A percentile compares a stretch with the other conserved stretches of the same genome.
These are phyloP conservation scores for Allium cepa DNA, from an alignment of 106 monocot genomes.

Conservation along the genomic window DNA sequence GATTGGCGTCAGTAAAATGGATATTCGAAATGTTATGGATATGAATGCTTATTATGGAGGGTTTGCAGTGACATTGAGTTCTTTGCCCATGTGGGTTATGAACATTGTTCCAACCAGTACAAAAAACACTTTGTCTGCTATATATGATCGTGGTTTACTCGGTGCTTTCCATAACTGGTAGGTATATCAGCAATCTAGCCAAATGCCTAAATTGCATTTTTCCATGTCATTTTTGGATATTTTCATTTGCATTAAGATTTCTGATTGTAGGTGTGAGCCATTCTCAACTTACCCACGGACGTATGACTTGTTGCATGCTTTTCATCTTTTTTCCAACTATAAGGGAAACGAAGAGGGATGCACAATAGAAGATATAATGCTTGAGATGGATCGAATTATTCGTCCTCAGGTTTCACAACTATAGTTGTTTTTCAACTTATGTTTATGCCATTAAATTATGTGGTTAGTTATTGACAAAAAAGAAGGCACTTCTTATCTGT, in stretches of 20 bases:
- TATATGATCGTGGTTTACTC: conserved; percentile 92
- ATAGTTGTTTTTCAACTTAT: background rate
- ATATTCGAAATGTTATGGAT: conserved; percentile 88
- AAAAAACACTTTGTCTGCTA: conserved; percentile 66
- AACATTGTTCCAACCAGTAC: conserved; percentile 77
- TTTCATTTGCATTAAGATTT: background rate
- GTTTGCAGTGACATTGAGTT: conserved; percentile 77
- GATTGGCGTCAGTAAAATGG: conserved; percentile 41
- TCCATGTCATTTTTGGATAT: background rate
- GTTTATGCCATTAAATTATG: background rate
- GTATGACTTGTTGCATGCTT: conserved; percentile 91
- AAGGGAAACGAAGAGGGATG: conserved; percentile 41
- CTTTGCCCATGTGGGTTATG: conserved; percentile 87
- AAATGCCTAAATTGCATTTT: background rate
- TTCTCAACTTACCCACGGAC: conserved; percentile 98
- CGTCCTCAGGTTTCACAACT: conserved; percentile 66
- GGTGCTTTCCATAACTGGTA: conserved; percentile 97
- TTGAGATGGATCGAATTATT: conserved; percentile 96
- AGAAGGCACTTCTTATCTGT: background rate
- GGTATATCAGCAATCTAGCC: conserved; percentile 10
- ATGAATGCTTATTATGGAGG: conserved; percentile 97
- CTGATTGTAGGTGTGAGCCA: conserved; percentile 47
- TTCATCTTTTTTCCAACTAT: conserved; percentile 78
- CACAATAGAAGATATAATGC: conserved; percentile 73
- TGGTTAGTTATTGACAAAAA: no score